Conservation (phyloP, 1,139 yeast species). For the Hanseniaspora uvarum region DNA sequence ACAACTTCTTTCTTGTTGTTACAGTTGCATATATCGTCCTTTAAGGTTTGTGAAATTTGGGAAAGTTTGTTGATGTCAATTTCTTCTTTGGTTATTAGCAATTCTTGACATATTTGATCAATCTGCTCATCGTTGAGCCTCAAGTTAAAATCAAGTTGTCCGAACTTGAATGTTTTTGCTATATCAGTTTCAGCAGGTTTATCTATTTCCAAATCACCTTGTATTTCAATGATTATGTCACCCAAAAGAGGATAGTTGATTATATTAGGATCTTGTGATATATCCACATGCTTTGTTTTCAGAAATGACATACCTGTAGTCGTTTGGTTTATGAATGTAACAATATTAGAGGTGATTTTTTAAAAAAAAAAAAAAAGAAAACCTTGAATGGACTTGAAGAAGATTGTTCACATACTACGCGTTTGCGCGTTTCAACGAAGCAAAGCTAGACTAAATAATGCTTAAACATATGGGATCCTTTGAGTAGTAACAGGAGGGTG, state of each 20-base stretch:
- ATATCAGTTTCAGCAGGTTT: slow-evolving; percentile 29
- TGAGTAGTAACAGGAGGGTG: too few relatives aligned
- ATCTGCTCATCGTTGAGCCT: slow-evolving; percentile 21
- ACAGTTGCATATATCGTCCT: slow-evolving; percentile 34
- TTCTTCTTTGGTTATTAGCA: slow-evolving; percentile 24
- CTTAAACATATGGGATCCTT: too few relatives aligned
- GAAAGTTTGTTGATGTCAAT: slow-evolving; percentile 36
- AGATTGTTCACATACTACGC: too few relatives aligned
- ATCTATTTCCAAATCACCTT: slow-evolving; percentile 50
- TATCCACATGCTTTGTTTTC: background rate
- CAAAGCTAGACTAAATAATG: too few relatives aligned
- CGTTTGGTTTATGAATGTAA: background rate
- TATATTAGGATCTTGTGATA: slow-evolving; percentile 1
- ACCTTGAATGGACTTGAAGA: too few relatives aligned
- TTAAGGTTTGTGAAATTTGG: slow-evolving; percentile 46
- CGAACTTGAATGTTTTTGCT: slow-evolving; percentile 27
- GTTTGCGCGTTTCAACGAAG: too few relatives aligned
- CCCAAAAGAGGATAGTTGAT: slow-evolving; percentile 41
- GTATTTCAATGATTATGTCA: slow-evolving; percentile 52
- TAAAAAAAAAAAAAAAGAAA: too few relatives aligned
- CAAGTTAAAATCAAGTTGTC: slow-evolving; percentile 21
- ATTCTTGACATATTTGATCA: background rate
- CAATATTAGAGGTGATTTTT: background rate
- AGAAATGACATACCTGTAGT: background rate
- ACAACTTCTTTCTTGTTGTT: slow-evolving; percentile 41